Evolutionary conservation across 306 rosid genomes (phyloP).

Genomic region (Crotalaria pallida): DNA sequence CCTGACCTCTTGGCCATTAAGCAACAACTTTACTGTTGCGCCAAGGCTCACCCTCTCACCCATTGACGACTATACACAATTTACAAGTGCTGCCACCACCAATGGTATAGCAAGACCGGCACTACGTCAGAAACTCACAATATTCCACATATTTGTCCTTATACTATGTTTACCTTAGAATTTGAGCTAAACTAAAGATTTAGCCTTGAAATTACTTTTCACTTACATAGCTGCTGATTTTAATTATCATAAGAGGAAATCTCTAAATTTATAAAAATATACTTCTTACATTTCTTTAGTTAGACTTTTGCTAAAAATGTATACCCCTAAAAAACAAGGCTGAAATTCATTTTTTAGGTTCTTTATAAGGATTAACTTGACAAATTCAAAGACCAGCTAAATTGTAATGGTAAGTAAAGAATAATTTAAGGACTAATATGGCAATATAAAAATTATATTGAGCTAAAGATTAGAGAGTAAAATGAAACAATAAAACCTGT

Average conservation of each 20-base stretch:
- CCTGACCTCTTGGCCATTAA: no score
- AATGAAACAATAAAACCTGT: conserved; percentile 47
- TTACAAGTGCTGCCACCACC: no score
- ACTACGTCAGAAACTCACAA: background rate
- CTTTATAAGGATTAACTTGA: background rate
- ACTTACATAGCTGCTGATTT: background rate
- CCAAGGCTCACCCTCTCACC: no score
- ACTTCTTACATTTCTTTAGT: no score
- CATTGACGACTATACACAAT: no score
- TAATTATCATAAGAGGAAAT: background rate
- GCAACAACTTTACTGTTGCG: no score
- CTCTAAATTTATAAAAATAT: no score
- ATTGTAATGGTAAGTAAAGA: background rate
- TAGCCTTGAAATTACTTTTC: background rate
- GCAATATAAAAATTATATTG: background rate
- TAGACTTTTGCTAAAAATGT: no score
- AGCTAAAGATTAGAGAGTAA: background rate
- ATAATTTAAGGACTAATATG: no score
- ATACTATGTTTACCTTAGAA: background rate
- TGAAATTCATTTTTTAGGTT: no score
- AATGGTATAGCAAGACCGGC: no score
- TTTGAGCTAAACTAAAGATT: background rate
- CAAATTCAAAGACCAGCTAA: background rate
- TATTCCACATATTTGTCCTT: background rate
- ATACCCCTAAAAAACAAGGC: no score